phyloP scores from a whole-genome alignment of 2,329 filamentous ascomycete species.

The Aspergillus sp. region DNA sequence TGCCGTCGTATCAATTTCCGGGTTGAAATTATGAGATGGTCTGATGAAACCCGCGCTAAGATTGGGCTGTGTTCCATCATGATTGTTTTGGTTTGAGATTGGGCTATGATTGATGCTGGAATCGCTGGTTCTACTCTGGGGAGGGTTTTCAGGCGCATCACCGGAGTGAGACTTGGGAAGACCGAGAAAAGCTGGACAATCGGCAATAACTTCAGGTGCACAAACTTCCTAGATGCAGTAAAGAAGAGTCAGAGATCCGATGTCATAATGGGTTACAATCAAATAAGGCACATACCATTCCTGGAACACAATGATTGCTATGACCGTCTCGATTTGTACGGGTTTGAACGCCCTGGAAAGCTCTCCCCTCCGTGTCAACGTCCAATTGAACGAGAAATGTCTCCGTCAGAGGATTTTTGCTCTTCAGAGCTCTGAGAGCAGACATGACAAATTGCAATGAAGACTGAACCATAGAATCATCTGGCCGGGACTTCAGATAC shows the following conservation, averaged over 20 bases:
- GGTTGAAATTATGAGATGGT: constrained; percentile 5
- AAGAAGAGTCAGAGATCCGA: neutral
- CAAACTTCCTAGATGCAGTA: neutral
- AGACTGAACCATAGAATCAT: constrained; percentile 68
- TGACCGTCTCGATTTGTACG: neutral
- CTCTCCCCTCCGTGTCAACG: constrained; percentile 68
- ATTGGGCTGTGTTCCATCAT: constrained; percentile 1
- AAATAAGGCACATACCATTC: neutral
- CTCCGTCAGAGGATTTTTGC: constrained; percentile 82
- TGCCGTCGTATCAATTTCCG: neutral
- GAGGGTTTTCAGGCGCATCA: neutral
- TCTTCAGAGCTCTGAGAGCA: constrained; percentile 84
- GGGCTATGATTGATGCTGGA: constrained; percentile 7
- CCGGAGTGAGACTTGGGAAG: neutral
- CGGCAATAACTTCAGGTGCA: neutral
- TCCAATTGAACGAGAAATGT: constrained; percentile 92
- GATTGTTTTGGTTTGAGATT: constrained; percentile 22
- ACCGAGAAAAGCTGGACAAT: neutral
- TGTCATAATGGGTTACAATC: neutral
- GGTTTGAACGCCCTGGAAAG: constrained; percentile 17
- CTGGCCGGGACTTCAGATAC: constrained; percentile 87
- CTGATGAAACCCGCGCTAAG: neutral
- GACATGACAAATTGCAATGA: constrained; percentile 84
- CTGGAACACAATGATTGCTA: neutral
- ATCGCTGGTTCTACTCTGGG: neutral